Evolutionary conservation across 169 alveolate species (phyloP).

Genomic region (Eimeria brunetti): DNA sequence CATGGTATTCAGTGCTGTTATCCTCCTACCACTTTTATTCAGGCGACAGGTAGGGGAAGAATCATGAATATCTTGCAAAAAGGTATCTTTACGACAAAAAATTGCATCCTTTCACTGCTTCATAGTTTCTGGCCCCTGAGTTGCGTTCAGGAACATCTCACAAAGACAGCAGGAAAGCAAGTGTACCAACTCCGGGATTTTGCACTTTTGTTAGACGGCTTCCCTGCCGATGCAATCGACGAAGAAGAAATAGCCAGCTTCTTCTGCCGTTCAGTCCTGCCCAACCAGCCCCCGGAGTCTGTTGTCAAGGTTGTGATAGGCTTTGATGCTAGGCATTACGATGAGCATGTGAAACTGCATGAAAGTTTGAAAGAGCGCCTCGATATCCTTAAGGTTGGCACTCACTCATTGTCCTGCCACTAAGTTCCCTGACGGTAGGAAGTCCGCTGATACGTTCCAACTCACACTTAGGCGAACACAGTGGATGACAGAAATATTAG

Average conservation of each 20-base stretch:
- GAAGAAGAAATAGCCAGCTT: slow-evolving; percentile 74
- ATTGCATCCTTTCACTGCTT: neutral
- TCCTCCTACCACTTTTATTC: slow-evolving; percentile 57
- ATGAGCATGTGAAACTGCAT: slow-evolving; percentile 56
- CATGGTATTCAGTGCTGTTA: slow-evolving; percentile 50
- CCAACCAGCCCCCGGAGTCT: slow-evolving; percentile 45
- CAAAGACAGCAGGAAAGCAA: slow-evolving; percentile 70
- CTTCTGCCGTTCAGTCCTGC: slow-evolving; percentile 22
- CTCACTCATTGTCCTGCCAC: neutral
- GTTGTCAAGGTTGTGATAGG: slow-evolving; percentile 80
- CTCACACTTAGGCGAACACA: neutral
- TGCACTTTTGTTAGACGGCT: slow-evolving; percentile 67
- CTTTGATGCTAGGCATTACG: slow-evolving; percentile 73
- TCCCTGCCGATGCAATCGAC: slow-evolving; percentile 75
- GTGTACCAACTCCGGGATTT: slow-evolving; percentile 72
- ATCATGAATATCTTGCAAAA: neutral
- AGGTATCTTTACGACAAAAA: neutral
- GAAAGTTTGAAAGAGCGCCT: slow-evolving; percentile 52
- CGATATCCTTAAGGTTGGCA: slow-evolving; percentile 57
- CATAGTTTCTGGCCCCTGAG: neutral
- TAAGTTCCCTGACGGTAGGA: neutral
- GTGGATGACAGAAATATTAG: neutral
- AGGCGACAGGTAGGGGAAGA: slow-evolving; percentile 60
- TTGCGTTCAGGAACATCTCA: slow-evolving; percentile 44
- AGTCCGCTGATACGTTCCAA: neutral